phyloP scores from a whole-genome alignment of 2,329 filamentous ascomycete species.

The Penicillium verrucosum region DNA sequence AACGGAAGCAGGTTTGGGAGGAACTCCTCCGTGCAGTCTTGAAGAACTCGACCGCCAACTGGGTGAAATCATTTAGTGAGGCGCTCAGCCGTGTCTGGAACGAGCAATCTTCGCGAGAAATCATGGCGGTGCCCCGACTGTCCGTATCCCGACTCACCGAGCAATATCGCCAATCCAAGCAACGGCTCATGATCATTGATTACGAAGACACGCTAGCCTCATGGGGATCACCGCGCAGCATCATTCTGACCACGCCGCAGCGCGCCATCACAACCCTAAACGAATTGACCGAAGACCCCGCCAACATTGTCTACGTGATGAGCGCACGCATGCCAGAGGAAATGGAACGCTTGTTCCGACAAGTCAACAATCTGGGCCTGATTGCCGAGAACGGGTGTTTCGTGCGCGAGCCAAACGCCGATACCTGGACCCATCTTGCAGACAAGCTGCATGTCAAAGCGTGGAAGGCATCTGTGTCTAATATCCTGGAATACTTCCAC shows the following conservation, averaged over 20 bases:
- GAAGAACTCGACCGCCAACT: conserved; percentile 78
- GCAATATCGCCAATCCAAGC: conserved; percentile 63
- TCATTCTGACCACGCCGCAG: conserved; percentile 81
- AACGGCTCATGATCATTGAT: conserved; percentile 82
- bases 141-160: conserved; percentile 63
- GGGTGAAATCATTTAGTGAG: conserved; percentile 73
- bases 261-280: conserved; percentile 79
- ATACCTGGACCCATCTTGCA: conserved; percentile 74
- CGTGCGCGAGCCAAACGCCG: conserved; percentile 65
- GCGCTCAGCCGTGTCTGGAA: conserved; percentile 73
- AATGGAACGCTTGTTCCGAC: conserved; percentile 78
- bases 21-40: conserved; percentile 70
- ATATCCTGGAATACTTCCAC: conserved; percentile 83
- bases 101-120: conserved; percentile 80
- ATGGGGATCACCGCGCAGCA: conserved; percentile 78
- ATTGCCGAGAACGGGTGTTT: conserved; percentile 96
- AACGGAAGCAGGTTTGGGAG: conserved; percentile 72
- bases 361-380: conserved; percentile 77
- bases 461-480: conserved; percentile 82
- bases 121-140: conserved; percentile 80
- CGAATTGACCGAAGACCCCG: conserved; percentile 73
- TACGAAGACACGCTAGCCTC: conserved; percentile 91
- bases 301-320: conserved; percentile 91
- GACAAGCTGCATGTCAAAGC: conserved; percentile 65
- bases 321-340: conserved; percentile 83